phyloP scores from a whole-genome alignment of 371 early-diverging fungal species.

The Circinella minor region DNA sequence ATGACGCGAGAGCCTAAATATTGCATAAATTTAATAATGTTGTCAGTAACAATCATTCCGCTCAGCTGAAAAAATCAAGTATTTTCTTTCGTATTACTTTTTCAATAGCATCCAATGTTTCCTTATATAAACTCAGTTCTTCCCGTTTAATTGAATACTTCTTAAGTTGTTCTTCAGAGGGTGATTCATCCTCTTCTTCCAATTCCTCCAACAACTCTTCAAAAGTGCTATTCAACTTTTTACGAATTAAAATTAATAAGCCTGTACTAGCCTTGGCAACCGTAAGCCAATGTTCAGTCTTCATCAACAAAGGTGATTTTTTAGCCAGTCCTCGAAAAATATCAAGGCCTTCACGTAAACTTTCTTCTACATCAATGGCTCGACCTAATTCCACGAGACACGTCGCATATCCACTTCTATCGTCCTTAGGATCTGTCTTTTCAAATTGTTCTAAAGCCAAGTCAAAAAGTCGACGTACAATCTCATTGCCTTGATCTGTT shows the following conservation, averaged over 20 bases:
- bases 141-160: conserved; percentile 36
- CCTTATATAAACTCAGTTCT: conserved; percentile 37
- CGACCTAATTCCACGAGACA: conserved; percentile 51
- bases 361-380: conserved; percentile 46
- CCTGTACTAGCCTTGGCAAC: conserved; percentile 34
- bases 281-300: conserved; percentile 12
- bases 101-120: conserved; percentile 32
- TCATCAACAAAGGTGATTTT: conserved; percentile 13
- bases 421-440: conserved; percentile 43
- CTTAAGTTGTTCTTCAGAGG: conserved; percentile 28
- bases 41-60: background rate
- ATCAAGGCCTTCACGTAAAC: conserved; percentile 49
- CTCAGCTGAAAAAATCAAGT: no score
- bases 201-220: conserved; percentile 30
- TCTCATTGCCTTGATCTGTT: conserved; percentile 24
- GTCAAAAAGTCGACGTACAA: conserved; percentile 59
- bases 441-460: conserved; percentile 61
- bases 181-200: conserved; percentile 31
- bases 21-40: background rate
- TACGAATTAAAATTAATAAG: conserved; percentile 28
- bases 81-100: conserved; percentile 20
- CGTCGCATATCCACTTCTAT: conserved; percentile 42
- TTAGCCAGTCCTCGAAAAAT: conserved; percentile 32
- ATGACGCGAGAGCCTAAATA: conserved; percentile 10
- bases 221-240: conserved; percentile 31